Conservation (phyloP, 805 yeast genomes). For the Monosporozyma aquatica region DNA sequence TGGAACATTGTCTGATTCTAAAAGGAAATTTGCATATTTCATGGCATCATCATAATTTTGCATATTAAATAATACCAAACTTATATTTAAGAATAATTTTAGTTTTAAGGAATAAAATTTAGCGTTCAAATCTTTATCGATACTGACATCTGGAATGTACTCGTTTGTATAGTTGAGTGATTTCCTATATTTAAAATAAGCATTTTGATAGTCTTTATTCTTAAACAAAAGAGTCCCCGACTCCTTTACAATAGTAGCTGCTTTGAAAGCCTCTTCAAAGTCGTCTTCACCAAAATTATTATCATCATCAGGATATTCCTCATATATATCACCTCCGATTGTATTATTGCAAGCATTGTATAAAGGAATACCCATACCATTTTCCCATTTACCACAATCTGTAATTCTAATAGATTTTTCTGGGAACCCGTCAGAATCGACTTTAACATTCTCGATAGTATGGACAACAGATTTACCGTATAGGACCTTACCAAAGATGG, state of each 20-base stretch:
- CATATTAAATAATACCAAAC: constrained; percentile 44
- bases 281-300: constrained; percentile 48
- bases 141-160: constrained; percentile 58
- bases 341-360: constrained; percentile 52
- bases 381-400: constrained; percentile 58
- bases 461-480: constrained; percentile 63
- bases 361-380: constrained; percentile 45
- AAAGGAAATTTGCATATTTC: constrained; percentile 45
- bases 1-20: constrained; percentile 39
- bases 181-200: constrained; percentile 56
- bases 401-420: constrained; percentile 37
- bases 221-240: constrained; percentile 58
- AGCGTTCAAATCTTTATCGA: constrained; percentile 42
- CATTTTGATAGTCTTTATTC: constrained; percentile 39
- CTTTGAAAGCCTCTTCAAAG: constrained; percentile 41
- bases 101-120: constrained; percentile 41
- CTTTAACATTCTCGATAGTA: constrained; percentile 46
- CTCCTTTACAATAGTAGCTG: constrained; percentile 49
- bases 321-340: constrained; percentile 62
- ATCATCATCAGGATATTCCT: constrained; percentile 75
- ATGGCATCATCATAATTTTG: constrained; percentile 41
- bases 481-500: constrained; percentile 65
- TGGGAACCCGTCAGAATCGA: constrained; percentile 38
- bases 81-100: constrained; percentile 42
- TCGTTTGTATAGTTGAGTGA: constrained; percentile 63